Percentiles rank a stretch among this genome's conserved stretches.
phyloP scores from a whole-genome alignment of 1,284 basidiomycete genomes.

The Dichomitus squalens region DNA sequence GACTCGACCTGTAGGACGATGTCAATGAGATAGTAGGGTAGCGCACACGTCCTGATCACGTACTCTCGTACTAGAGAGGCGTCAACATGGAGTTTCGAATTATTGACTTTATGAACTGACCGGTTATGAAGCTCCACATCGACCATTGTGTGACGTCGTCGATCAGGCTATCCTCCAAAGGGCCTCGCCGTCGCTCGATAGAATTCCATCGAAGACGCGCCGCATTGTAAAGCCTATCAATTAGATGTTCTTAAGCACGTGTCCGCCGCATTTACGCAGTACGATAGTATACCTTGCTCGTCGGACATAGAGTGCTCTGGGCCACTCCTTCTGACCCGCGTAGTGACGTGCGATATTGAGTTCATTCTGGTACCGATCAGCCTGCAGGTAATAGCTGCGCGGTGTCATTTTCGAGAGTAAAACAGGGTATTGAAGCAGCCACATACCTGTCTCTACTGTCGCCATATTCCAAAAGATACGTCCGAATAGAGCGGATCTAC shows the following conservation, averaged over 20 bases:
- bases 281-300: conserved; percentile 53
- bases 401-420: neutral
- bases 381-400: conserved; percentile 58
- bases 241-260: neutral
- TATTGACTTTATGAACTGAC: conserved; percentile 40
- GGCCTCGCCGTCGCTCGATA: conserved; percentile 70
- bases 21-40: conserved; percentile 3
- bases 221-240: conserved; percentile 60
- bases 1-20: conserved; percentile 48
- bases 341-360: conserved; percentile 66
- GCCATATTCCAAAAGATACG: conserved; percentile 71
- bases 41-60: conserved; percentile 24
- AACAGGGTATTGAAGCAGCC: neutral
- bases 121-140: conserved; percentile 79
- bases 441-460: conserved; percentile 65
- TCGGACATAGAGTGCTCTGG: conserved; percentile 65
- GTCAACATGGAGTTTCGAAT: conserved; percentile 17
- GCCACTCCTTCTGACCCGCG: conserved; percentile 72
- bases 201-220: conserved; percentile 73
- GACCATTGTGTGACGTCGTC: conserved; percentile 85
- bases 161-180: conserved; percentile 76
- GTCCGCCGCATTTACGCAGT: neutral
- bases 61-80: conserved; percentile 51
- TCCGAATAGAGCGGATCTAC: conserved; percentile 64
- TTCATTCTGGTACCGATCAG: conserved; percentile 63